Conservation (phyloP, 2,329 filamentous ascomycete species). For the Pseudogymnoascus sp. region DNA sequence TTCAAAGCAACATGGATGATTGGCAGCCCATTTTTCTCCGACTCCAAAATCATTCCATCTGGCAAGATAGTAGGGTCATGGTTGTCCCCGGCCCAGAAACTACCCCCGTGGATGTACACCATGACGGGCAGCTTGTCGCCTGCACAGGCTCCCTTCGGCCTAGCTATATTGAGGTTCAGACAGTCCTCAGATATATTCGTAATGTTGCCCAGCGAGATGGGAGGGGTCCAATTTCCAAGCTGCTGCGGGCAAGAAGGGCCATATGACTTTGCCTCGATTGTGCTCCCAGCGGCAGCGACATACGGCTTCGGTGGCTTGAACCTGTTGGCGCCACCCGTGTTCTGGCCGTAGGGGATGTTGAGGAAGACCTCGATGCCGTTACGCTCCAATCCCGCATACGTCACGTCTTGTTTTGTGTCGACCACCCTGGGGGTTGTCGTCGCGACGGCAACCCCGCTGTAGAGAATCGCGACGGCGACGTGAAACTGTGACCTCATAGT, state of each 20-base stretch:
- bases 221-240: conserved; percentile 24
- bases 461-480: background rate
- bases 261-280: conserved; percentile 32
- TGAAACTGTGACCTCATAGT: background rate
- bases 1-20: conserved; percentile 51
- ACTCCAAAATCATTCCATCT: conserved; percentile 38
- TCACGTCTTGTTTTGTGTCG: conserved; percentile 26
- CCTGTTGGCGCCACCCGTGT: conserved; percentile 36
- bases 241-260: conserved; percentile 39
- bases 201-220: conserved; percentile 30
- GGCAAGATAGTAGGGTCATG: conserved; percentile 24
- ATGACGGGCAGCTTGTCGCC: conserved; percentile 52
- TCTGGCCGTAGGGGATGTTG: conserved; percentile 38
- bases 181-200: conserved; percentile 48
- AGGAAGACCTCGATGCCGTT: conserved; percentile 40
- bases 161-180: conserved; percentile 47
- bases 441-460: background rate
- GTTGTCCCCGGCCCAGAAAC: conserved; percentile 23
- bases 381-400: conserved; percentile 34
- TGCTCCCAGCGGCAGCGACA: conserved; percentile 25
- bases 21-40: conserved; percentile 35
- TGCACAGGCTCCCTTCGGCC: conserved; percentile 44
- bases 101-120: conserved; percentile 60
- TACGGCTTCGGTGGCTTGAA: conserved; percentile 37
- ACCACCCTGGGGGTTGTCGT: conserved; percentile 11